phyloP scores from a whole-genome alignment of 2,329 filamentous ascomycete genomes.

The Cercospora sp. region DNA sequence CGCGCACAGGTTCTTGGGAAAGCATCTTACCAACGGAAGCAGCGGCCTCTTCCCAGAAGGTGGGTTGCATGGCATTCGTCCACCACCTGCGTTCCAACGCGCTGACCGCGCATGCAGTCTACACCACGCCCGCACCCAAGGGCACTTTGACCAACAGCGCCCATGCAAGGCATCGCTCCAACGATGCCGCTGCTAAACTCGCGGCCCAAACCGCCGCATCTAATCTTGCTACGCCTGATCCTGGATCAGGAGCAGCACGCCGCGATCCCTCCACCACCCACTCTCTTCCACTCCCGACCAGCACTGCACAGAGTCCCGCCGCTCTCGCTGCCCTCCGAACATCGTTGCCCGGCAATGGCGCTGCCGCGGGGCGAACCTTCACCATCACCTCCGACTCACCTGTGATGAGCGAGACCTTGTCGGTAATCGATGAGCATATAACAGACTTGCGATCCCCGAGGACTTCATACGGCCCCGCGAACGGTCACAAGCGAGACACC shows the following conservation, averaged over 20 bases:
- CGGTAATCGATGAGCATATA: conserved; percentile 96
- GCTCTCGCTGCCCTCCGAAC: conserved; percentile 27
- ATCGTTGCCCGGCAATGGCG: conserved; percentile 23
- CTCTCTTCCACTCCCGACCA: conserved; percentile 16
- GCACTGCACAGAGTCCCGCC: conserved; percentile 19
- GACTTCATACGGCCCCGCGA: conserved; percentile 44
- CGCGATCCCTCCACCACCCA: conserved; percentile 14
- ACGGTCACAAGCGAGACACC: conserved; percentile 42
- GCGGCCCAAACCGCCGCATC: conserved; percentile 23
- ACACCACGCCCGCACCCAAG: conserved; percentile 42
- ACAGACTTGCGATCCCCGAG: conserved; percentile 71
- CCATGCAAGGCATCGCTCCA: conserved; percentile 19
- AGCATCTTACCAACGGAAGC: conserved; percentile 70
- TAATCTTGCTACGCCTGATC: conserved; percentile 18
- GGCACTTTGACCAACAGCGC: conserved; percentile 33
- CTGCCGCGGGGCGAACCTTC: conserved; percentile 17
- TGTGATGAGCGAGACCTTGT: conserved; percentile 90
- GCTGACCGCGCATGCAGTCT: conserved; percentile 37
- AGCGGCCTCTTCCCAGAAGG: conserved; percentile 83
- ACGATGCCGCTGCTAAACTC: conserved; percentile 19
- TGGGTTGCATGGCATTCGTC: conserved; percentile 40
- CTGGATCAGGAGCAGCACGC: conserved; percentile 11
- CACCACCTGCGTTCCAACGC: not conserved
- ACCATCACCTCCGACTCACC: conserved; percentile 48
- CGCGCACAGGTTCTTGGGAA: conserved; percentile 65